A percentile compares a stretch with the other conserved stretches of the same genome.
Conservation (phyloP, 805 yeast genomes). For the Yamadazyma laniorum region DNA sequence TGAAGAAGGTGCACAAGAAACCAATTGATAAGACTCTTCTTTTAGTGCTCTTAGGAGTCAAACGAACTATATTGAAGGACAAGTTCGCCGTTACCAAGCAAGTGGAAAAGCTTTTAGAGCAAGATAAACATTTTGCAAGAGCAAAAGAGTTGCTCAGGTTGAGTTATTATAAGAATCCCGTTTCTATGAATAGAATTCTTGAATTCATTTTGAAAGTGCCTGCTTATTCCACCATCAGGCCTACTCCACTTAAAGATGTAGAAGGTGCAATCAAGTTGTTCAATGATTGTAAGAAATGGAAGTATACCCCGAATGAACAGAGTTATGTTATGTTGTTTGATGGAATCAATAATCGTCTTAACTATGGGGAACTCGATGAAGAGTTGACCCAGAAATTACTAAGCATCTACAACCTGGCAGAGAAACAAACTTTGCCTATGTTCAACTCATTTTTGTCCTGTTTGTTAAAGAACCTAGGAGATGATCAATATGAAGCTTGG, state of each 20-base stretch:
- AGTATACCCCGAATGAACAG: conserved; percentile 50
- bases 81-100: conserved; percentile 55
- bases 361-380: conserved; percentile 31
- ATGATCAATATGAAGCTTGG: conserved; percentile 39
- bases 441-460: conserved; percentile 39
- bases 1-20: conserved; percentile 22
- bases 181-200: conserved; percentile 62
- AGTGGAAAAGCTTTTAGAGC: conserved; percentile 48
- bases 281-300: conserved; percentile 61
- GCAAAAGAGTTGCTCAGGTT: conserved; percentile 52
- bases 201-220: conserved; percentile 39
- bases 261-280: conserved; percentile 51
- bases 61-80: conserved; percentile 56
- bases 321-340: conserved; percentile 35
- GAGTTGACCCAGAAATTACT: conserved; percentile 20
- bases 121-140: conserved; percentile 47
- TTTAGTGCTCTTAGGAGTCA: conserved; percentile 57
- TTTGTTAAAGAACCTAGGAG: conserved; percentile 30
- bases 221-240: not conserved
- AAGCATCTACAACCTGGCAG: conserved; percentile 19
- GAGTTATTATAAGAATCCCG: conserved; percentile 50
- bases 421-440: conserved; percentile 18
- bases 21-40: conserved; percentile 46
- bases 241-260: conserved; percentile 26
- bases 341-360: conserved; percentile 31